A percentile compares a stretch with the other conserved stretches of the same genome.
These are phyloP conservation scores for Pelargonium citronellum DNA, from an alignment of 441 rosid genomes.

Conservation along the genomic window DNA sequence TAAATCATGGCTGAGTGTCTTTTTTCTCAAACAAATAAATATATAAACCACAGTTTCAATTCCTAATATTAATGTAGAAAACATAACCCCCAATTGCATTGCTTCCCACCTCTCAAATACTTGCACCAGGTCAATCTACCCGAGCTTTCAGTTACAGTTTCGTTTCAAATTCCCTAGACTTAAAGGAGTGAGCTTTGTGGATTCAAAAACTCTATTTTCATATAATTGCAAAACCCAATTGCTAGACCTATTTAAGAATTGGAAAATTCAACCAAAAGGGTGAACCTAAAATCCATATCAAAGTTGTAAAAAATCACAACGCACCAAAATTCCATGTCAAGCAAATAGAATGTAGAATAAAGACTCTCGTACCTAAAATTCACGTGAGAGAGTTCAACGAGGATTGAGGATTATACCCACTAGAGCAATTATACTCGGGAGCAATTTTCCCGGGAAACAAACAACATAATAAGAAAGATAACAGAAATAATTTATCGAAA, in stretches of 20 bases:
- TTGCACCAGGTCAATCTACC: background rate
- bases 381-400: background rate
- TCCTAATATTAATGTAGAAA: background rate
- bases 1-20: too few species aligned
- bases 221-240: slow-evolving; percentile 4
- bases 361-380: background rate
- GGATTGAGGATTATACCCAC: background rate
- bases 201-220: background rate
- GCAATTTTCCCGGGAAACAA: background rate
- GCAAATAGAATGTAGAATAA: too few species aligned
- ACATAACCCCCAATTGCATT: background rate
- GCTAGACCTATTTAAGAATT: background rate
- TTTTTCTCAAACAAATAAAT: too few species aligned
- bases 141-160: background rate
- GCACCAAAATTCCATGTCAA: too few species aligned
- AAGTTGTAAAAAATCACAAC: background rate
- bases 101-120: background rate
- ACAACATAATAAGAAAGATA: background rate
- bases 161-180: background rate
- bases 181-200: background rate
- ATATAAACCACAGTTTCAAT: background rate
- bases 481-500: background rate
- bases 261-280: background rate
- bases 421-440: background rate
- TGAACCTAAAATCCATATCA: background rate